Evolutionary conservation across 140 eudicot genomes (phyloP).

Genomic region (Ambrosia hybrid): DNA sequence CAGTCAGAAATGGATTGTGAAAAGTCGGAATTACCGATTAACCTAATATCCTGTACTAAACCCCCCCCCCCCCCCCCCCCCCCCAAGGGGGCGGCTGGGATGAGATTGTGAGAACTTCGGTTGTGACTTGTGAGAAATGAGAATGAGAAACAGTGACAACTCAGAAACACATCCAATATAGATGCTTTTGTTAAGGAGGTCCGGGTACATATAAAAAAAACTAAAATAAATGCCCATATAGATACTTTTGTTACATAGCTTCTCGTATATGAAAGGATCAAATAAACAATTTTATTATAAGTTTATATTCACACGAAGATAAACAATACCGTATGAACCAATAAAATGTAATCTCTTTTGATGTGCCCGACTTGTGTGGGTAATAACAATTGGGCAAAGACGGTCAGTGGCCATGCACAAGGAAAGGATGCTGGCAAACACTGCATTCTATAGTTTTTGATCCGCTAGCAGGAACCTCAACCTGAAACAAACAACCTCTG

Average conservation of each 20-base stretch:
- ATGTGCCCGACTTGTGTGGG: background rate
- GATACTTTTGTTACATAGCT: constrained; percentile 8
- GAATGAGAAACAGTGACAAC: too few species aligned
- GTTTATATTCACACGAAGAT: background rate
- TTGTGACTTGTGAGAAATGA: too few species aligned
- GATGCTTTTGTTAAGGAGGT: too few species aligned
- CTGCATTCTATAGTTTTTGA: constrained; percentile 86
- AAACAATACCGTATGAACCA: background rate
- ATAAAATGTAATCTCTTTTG: constrained; percentile 10
- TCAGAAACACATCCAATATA: too few species aligned
- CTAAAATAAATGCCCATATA: too few species aligned
- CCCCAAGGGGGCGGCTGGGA: too few species aligned
- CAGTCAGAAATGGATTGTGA: too few species aligned
- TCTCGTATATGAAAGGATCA: constrained; percentile 4
- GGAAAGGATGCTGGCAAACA: constrained; percentile 88
- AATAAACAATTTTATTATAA: constrained; percentile 16
- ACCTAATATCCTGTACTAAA: too few species aligned
- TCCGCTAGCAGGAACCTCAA: constrained; percentile 70
- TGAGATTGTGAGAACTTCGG: too few species aligned
- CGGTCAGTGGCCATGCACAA: constrained; percentile 57
- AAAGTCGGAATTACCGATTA: too few species aligned
- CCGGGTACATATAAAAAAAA: too few species aligned
- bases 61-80: too few species aligned
- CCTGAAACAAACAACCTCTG: constrained; percentile 43
- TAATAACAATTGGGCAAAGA: background rate